phyloP scores from a whole-genome alignment of 2,329 filamentous ascomycete species.

The Microcyclosporella mali region DNA sequence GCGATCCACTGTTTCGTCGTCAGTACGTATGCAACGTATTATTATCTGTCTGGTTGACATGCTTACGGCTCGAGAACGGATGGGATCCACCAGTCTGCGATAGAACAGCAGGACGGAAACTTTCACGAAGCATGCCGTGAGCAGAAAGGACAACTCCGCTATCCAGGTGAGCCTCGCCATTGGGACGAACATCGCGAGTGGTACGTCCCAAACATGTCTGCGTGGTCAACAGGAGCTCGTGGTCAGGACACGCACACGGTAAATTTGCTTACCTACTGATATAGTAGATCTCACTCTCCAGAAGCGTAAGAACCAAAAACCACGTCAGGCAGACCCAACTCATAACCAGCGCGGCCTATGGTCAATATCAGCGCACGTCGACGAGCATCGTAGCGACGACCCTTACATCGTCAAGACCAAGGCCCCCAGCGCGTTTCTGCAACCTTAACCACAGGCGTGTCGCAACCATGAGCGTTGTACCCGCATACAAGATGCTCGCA shows the following conservation, averaged over 20 bases:
- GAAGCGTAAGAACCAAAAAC: slow-evolving; percentile 19
- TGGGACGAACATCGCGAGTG: slow-evolving; percentile 10
- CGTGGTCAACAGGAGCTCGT: no score
- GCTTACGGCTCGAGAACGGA: slow-evolving; percentile 24
- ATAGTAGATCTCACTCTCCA: slow-evolving; percentile 22
- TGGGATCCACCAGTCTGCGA: slow-evolving; percentile 34
- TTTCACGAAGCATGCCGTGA: slow-evolving; percentile 32
- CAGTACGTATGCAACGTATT: not conserved
- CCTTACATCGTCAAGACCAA: slow-evolving; percentile 31
- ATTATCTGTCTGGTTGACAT: not conserved
- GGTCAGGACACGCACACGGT: no score
- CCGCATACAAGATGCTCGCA: slow-evolving; percentile 21
- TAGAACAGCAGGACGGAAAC: slow-evolving; percentile 39
- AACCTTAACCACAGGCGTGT: slow-evolving; percentile 27
- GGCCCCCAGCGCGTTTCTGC: slow-evolving; percentile 22
- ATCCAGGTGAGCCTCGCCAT: slow-evolving; percentile 30
- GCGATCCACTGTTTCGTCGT: slow-evolving; percentile 27
- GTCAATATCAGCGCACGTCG: slow-evolving; percentile 2
- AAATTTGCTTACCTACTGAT: slow-evolving; percentile 19
- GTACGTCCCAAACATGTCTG: slow-evolving; percentile 34
- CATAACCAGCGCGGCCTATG: slow-evolving; percentile 17
- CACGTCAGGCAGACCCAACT: slow-evolving; percentile 21
- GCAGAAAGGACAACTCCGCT: slow-evolving; percentile 30
- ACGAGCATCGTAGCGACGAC: not conserved
- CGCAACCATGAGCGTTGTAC: slow-evolving; percentile 23